These are phyloP conservation scores for Orbilia ellipsospora DNA, from an alignment of 2,329 filamentous ascomycete genomes.

Conservation along the genomic window DNA sequence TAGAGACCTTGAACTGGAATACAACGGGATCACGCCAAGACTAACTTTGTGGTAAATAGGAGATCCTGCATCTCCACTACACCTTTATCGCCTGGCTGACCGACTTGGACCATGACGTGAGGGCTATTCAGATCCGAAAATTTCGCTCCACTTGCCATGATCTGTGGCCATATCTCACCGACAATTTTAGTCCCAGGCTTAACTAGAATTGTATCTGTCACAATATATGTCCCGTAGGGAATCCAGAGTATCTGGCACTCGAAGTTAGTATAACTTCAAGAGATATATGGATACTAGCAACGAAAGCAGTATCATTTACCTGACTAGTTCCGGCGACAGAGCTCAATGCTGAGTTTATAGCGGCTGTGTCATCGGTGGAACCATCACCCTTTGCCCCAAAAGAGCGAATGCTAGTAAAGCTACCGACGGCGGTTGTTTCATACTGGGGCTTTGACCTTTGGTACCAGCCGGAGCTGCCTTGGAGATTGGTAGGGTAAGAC, in stretches of 20 bases:
- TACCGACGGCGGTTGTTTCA: constrained; percentile 71
- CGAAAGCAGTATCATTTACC: background rate
- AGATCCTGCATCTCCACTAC: constrained; percentile 77
- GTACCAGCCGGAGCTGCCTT: constrained; percentile 72
- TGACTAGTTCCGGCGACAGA: constrained; percentile 65
- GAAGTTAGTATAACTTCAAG: constrained; percentile 63
- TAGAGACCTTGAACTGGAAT: too few relatives aligned
- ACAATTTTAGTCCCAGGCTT: constrained; percentile 66
- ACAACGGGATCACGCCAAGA: too few relatives aligned
- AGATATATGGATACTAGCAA: too few relatives aligned
- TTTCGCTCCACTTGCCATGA: constrained; percentile 69
- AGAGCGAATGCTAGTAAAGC: constrained; percentile 84
- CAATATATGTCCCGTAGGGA: constrained; percentile 77
- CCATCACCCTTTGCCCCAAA: constrained; percentile 87
- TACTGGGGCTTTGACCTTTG: constrained; percentile 92
- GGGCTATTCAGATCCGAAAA: constrained; percentile 71
- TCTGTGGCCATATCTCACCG: constrained; percentile 71
- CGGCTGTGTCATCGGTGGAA: constrained; percentile 83
- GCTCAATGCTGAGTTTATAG: constrained; percentile 79
- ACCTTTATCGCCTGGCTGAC: constrained; percentile 72
- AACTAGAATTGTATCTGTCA: constrained; percentile 69
- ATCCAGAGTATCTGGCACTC: constrained; percentile 72
- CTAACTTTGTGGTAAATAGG: constrained; percentile 67
- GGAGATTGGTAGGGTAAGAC: constrained; percentile 66
- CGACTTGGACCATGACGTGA: constrained; percentile 72